A percentile compares a stretch with the other conserved stretches of the same genome.
These are phyloP conservation scores for Fusarium robinianum DNA, from an alignment of 2,329 filamentous ascomycete species.

Conservation along the genomic window DNA sequence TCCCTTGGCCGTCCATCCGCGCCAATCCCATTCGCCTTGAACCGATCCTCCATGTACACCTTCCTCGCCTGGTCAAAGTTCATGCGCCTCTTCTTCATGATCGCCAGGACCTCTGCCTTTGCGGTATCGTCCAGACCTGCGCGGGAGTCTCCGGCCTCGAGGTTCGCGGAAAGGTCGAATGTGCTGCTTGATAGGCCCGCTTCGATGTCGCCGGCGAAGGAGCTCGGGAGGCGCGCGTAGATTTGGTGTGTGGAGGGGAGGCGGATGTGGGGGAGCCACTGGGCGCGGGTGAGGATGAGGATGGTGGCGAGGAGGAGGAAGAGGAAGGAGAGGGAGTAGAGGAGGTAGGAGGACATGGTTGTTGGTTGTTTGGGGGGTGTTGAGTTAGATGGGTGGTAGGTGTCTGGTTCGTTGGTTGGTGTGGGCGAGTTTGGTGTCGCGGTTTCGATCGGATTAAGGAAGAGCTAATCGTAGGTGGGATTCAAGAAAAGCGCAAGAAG, in stretches of 20 bases:
- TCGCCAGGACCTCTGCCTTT: conserved; percentile 81
- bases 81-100: conserved; percentile 86
- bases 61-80: conserved; percentile 90
- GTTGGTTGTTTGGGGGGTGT: conserved; percentile 7
- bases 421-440: not conserved
- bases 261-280: conserved; percentile 74
- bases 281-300: conserved; percentile 78
- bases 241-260: conserved; percentile 62
- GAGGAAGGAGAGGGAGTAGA: conserved; percentile 76
- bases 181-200: conserved; percentile 80
- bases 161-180: conserved; percentile 82
- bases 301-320: conserved; percentile 72
- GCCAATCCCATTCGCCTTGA: conserved; percentile 86
- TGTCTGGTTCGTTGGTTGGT: not conserved
- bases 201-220: conserved; percentile 84
- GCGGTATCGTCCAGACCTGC: conserved; percentile 78
- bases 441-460: conserved; percentile 5
- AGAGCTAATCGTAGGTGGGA: not conserved
- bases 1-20: conserved; percentile 86
- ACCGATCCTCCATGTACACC: conserved; percentile 82
- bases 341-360: conserved; percentile 78
- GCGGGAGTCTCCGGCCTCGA: conserved; percentile 77
- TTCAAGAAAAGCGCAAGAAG: conserved; percentile 1
- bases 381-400: conserved; percentile 7
- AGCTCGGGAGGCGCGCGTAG: conserved; percentile 77